Percentiles rank a stretch among this genome's conserved stretches.
These are phyloP conservation scores for Polygonum maritimum DNA, from an alignment of 148 eudicot genomes.

Conservation along the genomic window DNA sequence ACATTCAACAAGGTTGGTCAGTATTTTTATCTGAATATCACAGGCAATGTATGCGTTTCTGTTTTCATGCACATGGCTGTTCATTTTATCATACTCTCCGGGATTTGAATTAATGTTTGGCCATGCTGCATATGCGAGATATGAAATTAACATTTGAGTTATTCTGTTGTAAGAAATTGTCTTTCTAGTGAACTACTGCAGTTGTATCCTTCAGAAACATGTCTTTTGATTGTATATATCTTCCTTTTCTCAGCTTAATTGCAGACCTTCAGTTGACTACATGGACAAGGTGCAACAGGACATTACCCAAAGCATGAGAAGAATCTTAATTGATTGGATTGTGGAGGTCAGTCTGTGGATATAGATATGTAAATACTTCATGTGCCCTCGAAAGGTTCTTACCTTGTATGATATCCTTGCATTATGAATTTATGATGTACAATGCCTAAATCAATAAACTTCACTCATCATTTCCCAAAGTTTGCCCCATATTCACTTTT, in stretches of 20 bases:
- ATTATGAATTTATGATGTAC: not conserved
- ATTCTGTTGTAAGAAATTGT: not conserved
- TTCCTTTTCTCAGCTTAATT: slow-evolving; percentile 6
- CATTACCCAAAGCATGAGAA: slow-evolving; percentile 69
- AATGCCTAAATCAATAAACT: not conserved
- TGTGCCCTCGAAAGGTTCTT: not conserved
- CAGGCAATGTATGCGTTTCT: not conserved
- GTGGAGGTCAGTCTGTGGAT: slow-evolving; percentile 34
- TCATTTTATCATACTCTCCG: not conserved
- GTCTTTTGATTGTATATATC: not conserved
- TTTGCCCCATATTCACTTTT: no score
- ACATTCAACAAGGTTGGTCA: not conserved
- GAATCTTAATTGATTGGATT: slow-evolving; percentile 83
- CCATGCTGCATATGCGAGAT: not conserved
- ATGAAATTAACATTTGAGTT: no score
- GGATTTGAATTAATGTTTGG: not conserved
- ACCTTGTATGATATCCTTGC: not conserved
- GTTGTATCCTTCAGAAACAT: not conserved
- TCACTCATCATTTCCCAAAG: no score
- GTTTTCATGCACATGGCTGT: not conserved
- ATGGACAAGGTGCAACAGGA: slow-evolving; percentile 74
- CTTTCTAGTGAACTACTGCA: not conserved
- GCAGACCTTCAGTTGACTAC: slow-evolving; percentile 30
- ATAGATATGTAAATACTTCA: not conserved
- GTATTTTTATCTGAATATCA: not conserved